These are phyloP conservation scores for Trametes sanguinea DNA, from an alignment of 768 basidiomycete genomes.

Conservation along the genomic window DNA sequence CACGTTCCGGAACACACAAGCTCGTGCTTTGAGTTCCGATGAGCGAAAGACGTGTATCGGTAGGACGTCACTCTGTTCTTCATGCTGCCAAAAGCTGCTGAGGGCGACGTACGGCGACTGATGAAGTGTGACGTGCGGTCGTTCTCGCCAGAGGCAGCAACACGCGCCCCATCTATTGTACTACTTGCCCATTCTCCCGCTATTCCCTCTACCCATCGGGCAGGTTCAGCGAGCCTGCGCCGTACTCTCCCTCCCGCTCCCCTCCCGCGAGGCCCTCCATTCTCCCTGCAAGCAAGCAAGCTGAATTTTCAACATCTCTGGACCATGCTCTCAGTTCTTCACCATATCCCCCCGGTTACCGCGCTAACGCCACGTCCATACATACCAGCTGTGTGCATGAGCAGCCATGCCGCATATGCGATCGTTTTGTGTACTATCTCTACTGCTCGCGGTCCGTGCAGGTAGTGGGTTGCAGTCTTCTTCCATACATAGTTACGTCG, in stretches of 20 bases:
- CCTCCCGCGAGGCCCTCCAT: background rate
- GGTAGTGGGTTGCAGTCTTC: constrained; percentile 11
- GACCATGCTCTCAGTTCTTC: constrained; percentile 16
- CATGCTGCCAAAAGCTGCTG: constrained; percentile 14
- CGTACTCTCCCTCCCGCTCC: too few species aligned
- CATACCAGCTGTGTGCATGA: constrained; percentile 14
- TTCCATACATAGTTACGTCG: too few species aligned
- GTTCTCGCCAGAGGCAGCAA: background rate
- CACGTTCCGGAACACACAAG: constrained; percentile 75
- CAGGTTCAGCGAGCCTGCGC: too few species aligned
- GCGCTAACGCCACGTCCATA: constrained; percentile 19
- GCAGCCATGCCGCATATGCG: too few species aligned
- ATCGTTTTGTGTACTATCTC: constrained; percentile 19
- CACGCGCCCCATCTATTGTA: background rate
- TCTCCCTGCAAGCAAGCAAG: background rate
- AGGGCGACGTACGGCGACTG: background rate
- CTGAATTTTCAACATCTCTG: background rate
- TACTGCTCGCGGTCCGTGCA: constrained; percentile 5
- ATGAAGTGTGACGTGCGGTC: background rate
- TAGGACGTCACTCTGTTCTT: background rate
- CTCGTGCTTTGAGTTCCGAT: constrained; percentile 85
- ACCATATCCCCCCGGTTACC: constrained; percentile 5
- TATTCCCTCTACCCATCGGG: background rate
- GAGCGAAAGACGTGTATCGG: background rate
- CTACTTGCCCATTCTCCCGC: background rate